phyloP scores from a whole-genome alignment of 352 stramenopile species.

The Phytophthora sojae region DNA sequence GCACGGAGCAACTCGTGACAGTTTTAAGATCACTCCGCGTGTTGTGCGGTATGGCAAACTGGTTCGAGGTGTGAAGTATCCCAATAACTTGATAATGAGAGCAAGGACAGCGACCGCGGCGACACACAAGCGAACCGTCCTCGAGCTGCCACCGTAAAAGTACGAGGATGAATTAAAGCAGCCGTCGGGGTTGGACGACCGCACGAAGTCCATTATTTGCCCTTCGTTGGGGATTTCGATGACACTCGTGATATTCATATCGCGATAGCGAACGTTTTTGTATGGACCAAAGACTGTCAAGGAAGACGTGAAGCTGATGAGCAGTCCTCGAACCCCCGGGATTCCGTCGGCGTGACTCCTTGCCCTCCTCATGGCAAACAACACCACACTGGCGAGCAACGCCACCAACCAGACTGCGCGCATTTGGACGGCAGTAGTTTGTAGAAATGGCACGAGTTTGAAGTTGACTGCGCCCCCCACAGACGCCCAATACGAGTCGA shows the following conservation, averaged over 20 bases:
- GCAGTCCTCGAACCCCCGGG: slow-evolving; percentile 39
- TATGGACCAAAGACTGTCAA: slow-evolving; percentile 50
- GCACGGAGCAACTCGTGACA: slow-evolving; percentile 17
- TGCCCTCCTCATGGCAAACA: slow-evolving; percentile 28
- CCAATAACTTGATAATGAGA: slow-evolving; percentile 11
- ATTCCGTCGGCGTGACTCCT: slow-evolving; percentile 24
- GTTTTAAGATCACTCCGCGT: slow-evolving; percentile 17
- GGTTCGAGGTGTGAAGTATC: slow-evolving; percentile 12
- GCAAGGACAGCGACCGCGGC: slow-evolving; percentile 4
- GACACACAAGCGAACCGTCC: slow-evolving; percentile 24
- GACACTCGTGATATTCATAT: slow-evolving; percentile 25
- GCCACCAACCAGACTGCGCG: slow-evolving; percentile 54
- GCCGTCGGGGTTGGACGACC: slow-evolving; percentile 8
- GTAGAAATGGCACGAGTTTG: slow-evolving; percentile 37
- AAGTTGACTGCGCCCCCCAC: slow-evolving; percentile 31
- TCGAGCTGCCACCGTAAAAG: slow-evolving; percentile 17
- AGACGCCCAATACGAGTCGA: slow-evolving; percentile 49
- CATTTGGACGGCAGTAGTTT: slow-evolving; percentile 51
- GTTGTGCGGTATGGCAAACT: slow-evolving; percentile 5
- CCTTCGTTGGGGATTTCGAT: slow-evolving; percentile 20
- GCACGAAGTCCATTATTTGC: slow-evolving; percentile 24
- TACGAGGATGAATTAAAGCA: slow-evolving; percentile 36
- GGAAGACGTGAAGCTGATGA: slow-evolving; percentile 46
- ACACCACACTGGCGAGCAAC: slow-evolving; percentile 34
- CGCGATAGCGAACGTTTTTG: slow-evolving; percentile 22